Base-by-base conservation (phyloP, 2,329 filamentous ascomycete species). In the Ophiocordyceps camponoti-floridani region DNA sequence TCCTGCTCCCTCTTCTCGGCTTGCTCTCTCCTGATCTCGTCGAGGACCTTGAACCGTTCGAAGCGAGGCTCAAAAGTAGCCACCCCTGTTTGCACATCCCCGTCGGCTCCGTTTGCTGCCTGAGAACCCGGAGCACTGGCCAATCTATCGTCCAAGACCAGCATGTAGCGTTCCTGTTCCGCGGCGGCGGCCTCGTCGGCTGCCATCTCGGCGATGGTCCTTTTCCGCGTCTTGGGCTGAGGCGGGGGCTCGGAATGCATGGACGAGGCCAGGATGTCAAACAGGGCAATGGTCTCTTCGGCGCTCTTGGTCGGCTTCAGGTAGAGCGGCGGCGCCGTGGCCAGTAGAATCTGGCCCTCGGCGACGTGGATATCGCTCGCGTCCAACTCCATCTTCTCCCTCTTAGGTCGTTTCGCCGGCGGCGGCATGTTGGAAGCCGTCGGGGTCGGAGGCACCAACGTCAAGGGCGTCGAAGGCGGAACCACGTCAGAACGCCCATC, bases 161-260 rank as follows among this genome's bases (percentile, higher is more conserved):
- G 79, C 86, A 98, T 91, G 52, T 86, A 93, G 42, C 86, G 77
- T 62, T 98, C 88, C 50, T 86, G 79, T 47, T 87, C 84, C 19
- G 88, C 89, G 1, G 87, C 86, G 47, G 86, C 72, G 1, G 91
- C 89, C 63, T 98, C 88, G 56, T 98, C 91, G 8, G 89, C 89
- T 9, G 86, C 91, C 67, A 96, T 77, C 58, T 98, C 89, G 9
- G 91, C 91, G 16, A 93, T 81, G 0, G 91, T 98, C 49, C 89
- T 79, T 69, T 98, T 96, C 46, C 91, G 73, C 8, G 80, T 81
- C 69, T 94, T 95, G 3, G 87, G 87, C 48, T 82, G 75, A 1
- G 91, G 89, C 10, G 86, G 80, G 40, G 77, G 69, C 43, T 82
- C 75, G 28, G 77, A 74, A 59, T 95, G 84, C 46, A 86, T 77